These are phyloP conservation scores for Aspergillus olivimuriae DNA, from an alignment of 495 filamentous ascomycete species.

Conservation along the genomic window DNA sequence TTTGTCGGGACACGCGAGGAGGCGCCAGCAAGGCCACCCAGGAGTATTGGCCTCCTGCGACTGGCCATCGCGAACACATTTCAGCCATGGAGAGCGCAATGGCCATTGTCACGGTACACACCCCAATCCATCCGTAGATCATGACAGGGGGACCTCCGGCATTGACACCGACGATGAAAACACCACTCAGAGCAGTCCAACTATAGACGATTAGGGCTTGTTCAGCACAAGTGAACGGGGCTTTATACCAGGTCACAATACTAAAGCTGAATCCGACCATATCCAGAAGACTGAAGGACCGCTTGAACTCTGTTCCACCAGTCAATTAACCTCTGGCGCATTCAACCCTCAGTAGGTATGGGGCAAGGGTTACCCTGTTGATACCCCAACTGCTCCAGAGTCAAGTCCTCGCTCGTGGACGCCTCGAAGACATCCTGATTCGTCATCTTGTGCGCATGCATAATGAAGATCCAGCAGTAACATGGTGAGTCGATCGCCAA, in stretches of 20 bases:
- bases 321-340: slow-evolving; percentile 7
- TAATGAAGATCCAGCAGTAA: not conserved
- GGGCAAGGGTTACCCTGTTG: slow-evolving; percentile 34
- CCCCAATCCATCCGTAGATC: slow-evolving; percentile 50
- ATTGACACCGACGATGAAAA: slow-evolving; percentile 50
- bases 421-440: slow-evolving; percentile 18
- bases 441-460: slow-evolving; percentile 1
- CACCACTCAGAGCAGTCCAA: slow-evolving; percentile 51
- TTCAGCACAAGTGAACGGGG: not conserved
- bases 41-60: slow-evolving; percentile 50
- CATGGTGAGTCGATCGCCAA: too few relatives aligned
- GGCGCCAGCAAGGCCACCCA: slow-evolving; percentile 54
- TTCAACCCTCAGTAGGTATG: not conserved
- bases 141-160: slow-evolving; percentile 53
- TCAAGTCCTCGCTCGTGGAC: slow-evolving; percentile 28
- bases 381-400: slow-evolving; percentile 39
- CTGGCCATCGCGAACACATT: slow-evolving; percentile 50
- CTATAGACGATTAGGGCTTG: slow-evolving; percentile 15
- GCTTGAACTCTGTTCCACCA: slow-evolving; percentile 41
- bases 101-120: slow-evolving; percentile 42
- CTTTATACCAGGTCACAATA: slow-evolving; percentile 52
- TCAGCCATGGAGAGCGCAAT: slow-evolving; percentile 55
- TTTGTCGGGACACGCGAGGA: slow-evolving; percentile 37
- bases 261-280: slow-evolving; percentile 57
- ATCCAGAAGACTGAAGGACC: slow-evolving; percentile 50